Percentiles rank a stretch among this genome's conserved stretches.
Conservation (phyloP, 805 yeast genomes). For the Nakazawaea wickerhamii region DNA sequence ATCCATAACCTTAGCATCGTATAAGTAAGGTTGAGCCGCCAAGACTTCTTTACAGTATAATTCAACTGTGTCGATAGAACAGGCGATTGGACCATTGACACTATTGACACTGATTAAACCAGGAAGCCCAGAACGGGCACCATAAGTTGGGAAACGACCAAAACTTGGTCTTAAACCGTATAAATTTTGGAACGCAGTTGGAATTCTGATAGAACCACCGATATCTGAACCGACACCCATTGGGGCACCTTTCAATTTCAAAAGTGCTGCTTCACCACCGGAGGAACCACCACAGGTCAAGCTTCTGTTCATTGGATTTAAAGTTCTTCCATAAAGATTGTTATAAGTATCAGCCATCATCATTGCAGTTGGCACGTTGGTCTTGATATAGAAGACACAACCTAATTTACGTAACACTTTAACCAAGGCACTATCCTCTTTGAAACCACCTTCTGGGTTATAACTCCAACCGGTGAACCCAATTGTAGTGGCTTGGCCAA, state of each 20-base stretch:
- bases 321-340: constrained; percentile 40
- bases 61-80: constrained; percentile 32
- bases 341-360: constrained; percentile 43
- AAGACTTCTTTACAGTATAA: constrained; percentile 25
- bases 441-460: constrained; percentile 27
- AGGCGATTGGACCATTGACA: constrained; percentile 45
- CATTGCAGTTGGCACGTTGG: constrained; percentile 48
- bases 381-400: constrained; percentile 50
- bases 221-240: constrained; percentile 53
- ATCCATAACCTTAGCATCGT: constrained; percentile 35
- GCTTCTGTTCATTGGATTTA: constrained; percentile 38
- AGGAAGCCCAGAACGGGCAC: constrained; percentile 28
- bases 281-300: constrained; percentile 49
- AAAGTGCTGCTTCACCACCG: constrained; percentile 49
- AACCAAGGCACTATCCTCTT: constrained; percentile 35
- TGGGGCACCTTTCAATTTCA: constrained; percentile 39
- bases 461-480: constrained; percentile 44
- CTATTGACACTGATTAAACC: constrained; percentile 37
- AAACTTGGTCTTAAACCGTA: constrained; percentile 40
- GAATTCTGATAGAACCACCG: constrained; percentile 47
- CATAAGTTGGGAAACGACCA: constrained; percentile 37
- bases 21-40: constrained; percentile 34
- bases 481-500: constrained; percentile 42
- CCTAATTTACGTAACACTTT: constrained; percentile 37
- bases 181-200: constrained; percentile 37